Base-by-base conservation (phyloP, 2,329 filamentous ascomycete species). In the Chaetomiaceae sp. region DNA sequence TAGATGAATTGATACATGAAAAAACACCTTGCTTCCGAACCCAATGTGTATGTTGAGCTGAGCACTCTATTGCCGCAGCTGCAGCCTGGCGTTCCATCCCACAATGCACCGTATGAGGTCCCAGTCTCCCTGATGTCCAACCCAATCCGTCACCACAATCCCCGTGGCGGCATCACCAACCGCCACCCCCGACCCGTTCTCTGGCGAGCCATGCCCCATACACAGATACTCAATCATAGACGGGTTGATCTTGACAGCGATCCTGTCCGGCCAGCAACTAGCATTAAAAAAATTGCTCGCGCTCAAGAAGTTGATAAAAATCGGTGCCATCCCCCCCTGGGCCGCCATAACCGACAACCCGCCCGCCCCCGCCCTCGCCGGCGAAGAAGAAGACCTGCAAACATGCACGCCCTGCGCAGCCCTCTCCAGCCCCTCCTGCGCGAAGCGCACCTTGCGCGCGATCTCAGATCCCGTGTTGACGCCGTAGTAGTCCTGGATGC, bases 401-500 rank as follows among this genome's bases (percentile, higher is more conserved):
- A 70, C 72, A 57, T 69, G 78, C 27, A 65, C 60, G 50, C 73
- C 71, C 62, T 77, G 73, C 30, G 78, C 78, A 4, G 90, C 82
- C 25, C 89, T 82, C 64, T 86, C 83, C 41, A 96, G 81, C 60
- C 96, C 90, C 20, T 84, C 83, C 53, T 78, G 83, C 47, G 82
- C 82, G 62, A 84, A 84, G 37, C 76, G 70, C 53, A 95, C 86
- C 76, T 97, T 99, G 68, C 84, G 82, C 33, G 85, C 75, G 53
- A 97, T 92, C 60, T 85, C 86, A 53, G 81, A 73, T 19, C 79
- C 82, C 67, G 89, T 82, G 40, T 85, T 72, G 30, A 99, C 83
- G 64, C 95, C 89, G 75, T 95, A 97, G 69, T 92, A 96, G 72
- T 97, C 93, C 71, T 97, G 93, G 37, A 97, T 84, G 58, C 87